A percentile compares a stretch with the other conserved stretches of the same genome.
Evolutionary conservation across 768 basidiomycete species (phyloP).

Genomic region (Boletellus ananiceps): DNA sequence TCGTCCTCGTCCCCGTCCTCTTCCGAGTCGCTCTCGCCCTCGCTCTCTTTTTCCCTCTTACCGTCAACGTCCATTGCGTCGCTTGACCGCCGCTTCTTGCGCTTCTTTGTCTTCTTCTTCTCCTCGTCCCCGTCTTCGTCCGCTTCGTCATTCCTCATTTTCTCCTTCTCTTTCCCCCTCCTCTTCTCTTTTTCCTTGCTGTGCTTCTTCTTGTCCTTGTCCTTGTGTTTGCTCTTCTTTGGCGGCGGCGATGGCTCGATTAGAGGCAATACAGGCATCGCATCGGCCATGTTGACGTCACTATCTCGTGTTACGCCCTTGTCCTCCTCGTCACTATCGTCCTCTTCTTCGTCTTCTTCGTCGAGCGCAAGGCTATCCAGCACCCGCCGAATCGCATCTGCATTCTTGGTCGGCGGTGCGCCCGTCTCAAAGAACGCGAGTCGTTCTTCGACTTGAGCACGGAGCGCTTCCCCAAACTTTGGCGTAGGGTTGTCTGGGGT

Average conservation of each 20-base stretch:
- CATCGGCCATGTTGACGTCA: conserved; percentile 43
- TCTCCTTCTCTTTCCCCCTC: background rate
- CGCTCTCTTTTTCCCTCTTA: conserved; percentile 34
- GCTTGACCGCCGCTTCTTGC: conserved; percentile 63
- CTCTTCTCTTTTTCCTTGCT: background rate
- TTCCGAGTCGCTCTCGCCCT: conserved; percentile 41
- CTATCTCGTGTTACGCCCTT: background rate
- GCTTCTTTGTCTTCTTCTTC: conserved; percentile 22
- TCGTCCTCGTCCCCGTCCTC: background rate
- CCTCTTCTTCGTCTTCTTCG: conserved; percentile 50
- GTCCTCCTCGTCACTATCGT: conserved; percentile 37
- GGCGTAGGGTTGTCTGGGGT: conserved; percentile 70
- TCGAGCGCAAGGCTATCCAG: conserved; percentile 73
- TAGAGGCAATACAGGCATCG: conserved; percentile 50
- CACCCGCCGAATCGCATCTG: conserved; percentile 89
- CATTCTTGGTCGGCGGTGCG: conserved; percentile 81
- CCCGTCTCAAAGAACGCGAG: conserved; percentile 93
- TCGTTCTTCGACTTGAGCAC: conserved; percentile 92
- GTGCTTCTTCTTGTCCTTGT: conserved; percentile 31
- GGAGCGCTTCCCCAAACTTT: conserved; percentile 93
- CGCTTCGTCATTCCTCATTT: background rate
- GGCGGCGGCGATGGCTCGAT: conserved; percentile 54
- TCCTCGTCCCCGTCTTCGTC: conserved; percentile 37
- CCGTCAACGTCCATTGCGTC: conserved; percentile 63
- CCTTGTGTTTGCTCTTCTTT: conserved; percentile 51